These are phyloP conservation scores for Acanthamoeba comandoni DNA, from an alignment of 208 protist species.

Conservation along the genomic window DNA sequence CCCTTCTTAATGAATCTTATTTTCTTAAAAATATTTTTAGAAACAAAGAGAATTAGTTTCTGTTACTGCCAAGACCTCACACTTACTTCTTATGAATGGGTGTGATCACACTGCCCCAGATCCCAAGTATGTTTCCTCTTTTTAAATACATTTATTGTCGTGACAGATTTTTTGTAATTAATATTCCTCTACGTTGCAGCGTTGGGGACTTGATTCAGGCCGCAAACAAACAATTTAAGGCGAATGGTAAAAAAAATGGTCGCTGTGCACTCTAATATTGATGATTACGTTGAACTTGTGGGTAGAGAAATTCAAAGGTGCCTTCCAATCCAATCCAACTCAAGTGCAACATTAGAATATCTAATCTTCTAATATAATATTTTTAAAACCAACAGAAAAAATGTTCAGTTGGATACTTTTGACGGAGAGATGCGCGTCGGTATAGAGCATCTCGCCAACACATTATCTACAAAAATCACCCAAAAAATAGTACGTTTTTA, in stretches of 20 bases:
- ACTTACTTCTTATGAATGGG: constrained; percentile 51
- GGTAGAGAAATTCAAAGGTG: neutral
- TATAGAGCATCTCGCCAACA: constrained; percentile 48
- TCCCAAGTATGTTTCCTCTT: neutral
- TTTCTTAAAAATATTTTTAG: constrained; percentile 30
- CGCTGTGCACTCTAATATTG: constrained; percentile 53
- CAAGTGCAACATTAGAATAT: no score
- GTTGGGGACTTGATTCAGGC: no score
- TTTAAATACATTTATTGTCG: no score
- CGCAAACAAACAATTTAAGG: no score
- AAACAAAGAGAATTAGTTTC: neutral
- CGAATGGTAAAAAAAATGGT: no score
- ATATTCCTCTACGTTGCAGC: no score
- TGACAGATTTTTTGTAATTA: no score
- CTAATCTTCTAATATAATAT: no score
- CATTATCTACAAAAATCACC: constrained; percentile 29
- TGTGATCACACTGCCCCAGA: constrained; percentile 64
- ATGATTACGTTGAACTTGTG: constrained; percentile 33
- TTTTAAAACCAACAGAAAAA: neutral
- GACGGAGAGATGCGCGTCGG: constrained; percentile 19
- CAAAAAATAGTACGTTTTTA: constrained; percentile 19
- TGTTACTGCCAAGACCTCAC: constrained; percentile 1
- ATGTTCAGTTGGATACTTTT: neutral
- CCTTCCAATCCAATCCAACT: neutral
- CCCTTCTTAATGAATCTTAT: no score